phyloP scores from a whole-genome alignment of 2,329 filamentous ascomycete genomes.

The Pseudocercospora musae region DNA sequence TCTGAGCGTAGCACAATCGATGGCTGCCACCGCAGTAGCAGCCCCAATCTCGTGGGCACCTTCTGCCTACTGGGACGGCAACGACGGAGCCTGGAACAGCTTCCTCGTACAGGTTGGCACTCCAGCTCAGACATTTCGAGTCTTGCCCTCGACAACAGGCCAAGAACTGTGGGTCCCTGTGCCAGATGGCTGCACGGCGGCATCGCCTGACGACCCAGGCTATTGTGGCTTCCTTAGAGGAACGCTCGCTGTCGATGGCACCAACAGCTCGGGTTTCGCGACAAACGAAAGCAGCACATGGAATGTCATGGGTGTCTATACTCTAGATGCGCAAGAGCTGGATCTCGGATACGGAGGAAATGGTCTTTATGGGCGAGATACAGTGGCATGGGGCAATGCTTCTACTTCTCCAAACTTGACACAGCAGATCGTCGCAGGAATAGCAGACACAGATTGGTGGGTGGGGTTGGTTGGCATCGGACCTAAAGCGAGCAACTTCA shows the following conservation, averaged over 20 bases:
- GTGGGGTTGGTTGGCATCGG: constrained; percentile 9
- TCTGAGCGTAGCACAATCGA: too few relatives aligned
- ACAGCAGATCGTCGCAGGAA: constrained; percentile 8
- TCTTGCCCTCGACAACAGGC: constrained; percentile 9
- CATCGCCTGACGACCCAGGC: constrained; percentile 14
- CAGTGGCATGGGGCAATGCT: neutral
- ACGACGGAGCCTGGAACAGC: constrained; percentile 28
- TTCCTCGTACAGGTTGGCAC: constrained; percentile 28
- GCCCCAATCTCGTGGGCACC: constrained; percentile 6
- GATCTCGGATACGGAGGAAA: constrained; percentile 6
- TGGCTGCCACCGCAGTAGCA: neutral
- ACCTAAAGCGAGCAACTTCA: constrained; percentile 12
- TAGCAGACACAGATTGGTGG: constrained; percentile 6
- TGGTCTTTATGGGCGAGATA: constrained; percentile 9
- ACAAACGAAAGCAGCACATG: constrained; percentile 30
- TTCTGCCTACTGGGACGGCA: constrained; percentile 21
- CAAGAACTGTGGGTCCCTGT: constrained; percentile 10
- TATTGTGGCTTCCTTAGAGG: constrained; percentile 12
- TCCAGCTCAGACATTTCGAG: constrained; percentile 20
- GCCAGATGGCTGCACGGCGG: constrained; percentile 8
- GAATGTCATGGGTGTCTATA: constrained; percentile 8
- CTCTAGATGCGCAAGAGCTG: constrained; percentile 5
- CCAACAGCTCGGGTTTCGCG: constrained; percentile 25
- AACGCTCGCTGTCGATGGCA: neutral
- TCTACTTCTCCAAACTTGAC: neutral